A percentile compares a stretch with the other conserved stretches of the same genome.
Conservation (phyloP, 495 filamentous ascomycete species). For the Aspergillus bridgeri region DNA sequence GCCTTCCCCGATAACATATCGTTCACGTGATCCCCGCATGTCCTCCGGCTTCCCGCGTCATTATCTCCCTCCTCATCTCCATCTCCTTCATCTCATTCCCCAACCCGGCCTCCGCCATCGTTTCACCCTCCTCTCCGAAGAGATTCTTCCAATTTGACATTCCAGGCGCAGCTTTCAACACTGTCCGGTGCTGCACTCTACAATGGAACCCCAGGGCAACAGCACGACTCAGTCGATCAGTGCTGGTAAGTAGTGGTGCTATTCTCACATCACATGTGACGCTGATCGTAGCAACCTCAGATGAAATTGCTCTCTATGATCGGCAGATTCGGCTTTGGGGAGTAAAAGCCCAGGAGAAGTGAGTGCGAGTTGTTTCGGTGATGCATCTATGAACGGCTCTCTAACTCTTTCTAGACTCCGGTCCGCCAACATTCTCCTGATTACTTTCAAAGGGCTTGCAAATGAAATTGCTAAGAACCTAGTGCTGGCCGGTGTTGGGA, state of each 20-base stretch:
- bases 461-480: conserved; percentile 97
- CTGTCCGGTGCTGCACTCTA: neutral
- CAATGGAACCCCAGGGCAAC: conserved; percentile 30
- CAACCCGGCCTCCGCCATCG: neutral
- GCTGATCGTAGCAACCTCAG: conserved; percentile 40
- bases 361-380: conserved; percentile 11
- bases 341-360: conserved; percentile 85
- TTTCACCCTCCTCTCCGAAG: neutral
- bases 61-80: too few species aligned
- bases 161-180: too few species aligned
- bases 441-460: conserved; percentile 83
- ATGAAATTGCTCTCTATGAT: conserved; percentile 97
- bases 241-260: conserved; percentile 38
- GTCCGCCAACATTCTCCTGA: conserved; percentile 83
- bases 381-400: neutral
- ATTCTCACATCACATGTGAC: neutral
- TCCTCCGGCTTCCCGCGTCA: neutral
- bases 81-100: conserved; percentile 2
- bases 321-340: conserved; percentile 99
- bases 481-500: conserved; percentile 91
- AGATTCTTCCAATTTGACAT: neutral
- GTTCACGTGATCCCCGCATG: conserved; percentile 11
- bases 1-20: conserved; percentile 1
- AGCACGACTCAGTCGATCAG: conserved; percentile 45
- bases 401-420: conserved; percentile 59